A percentile compares a stretch with the other conserved stretches of the same genome.
Evolutionary conservation across 306 rosid species (phyloP).

Genomic region (Cercis canadensis): DNA sequence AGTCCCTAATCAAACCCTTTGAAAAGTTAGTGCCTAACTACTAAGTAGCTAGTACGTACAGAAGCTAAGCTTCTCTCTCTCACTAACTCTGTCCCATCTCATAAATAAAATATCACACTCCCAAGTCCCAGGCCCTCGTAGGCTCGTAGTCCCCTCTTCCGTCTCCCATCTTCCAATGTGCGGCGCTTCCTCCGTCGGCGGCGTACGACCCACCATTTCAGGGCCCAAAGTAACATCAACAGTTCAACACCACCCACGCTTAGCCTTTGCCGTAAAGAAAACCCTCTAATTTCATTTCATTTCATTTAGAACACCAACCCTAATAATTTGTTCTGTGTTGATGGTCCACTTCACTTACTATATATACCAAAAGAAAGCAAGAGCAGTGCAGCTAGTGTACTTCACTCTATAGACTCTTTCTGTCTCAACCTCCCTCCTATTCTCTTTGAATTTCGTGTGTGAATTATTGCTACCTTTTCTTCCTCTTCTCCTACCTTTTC

Average conservation of each 20-base stretch:
- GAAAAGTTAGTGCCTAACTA: constrained; percentile 1
- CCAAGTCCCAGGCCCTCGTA: not conserved
- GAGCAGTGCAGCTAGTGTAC: too few relatives aligned
- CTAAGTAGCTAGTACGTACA: not conserved
- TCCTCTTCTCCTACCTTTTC: not conserved
- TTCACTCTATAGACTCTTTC: too few relatives aligned
- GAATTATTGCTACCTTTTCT: constrained; percentile 30
- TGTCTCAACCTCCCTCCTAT: not conserved
- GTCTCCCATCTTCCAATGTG: constrained; percentile 4
- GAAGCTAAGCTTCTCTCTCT: not conserved
- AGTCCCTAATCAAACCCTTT: constrained; percentile 23
- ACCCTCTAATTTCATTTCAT: too few relatives aligned
- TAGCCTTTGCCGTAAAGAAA: too few relatives aligned
- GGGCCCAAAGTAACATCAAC: not conserved
- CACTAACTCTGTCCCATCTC: constrained; percentile 27
- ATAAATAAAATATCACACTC: not conserved
- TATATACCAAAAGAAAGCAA: too few relatives aligned
- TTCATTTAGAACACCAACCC: too few relatives aligned
- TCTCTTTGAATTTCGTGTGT: not conserved
- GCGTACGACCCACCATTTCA: constrained; percentile 41
- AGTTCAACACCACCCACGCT: too few relatives aligned
- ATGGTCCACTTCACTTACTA: not conserved
- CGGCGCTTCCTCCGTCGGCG: constrained; percentile 42
- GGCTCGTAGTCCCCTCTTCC: too few relatives aligned
- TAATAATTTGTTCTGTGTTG: not conserved